Base-by-base conservation (phyloP, 768 basidiomycete species). In the Nevesoporus exiguus region DNA sequence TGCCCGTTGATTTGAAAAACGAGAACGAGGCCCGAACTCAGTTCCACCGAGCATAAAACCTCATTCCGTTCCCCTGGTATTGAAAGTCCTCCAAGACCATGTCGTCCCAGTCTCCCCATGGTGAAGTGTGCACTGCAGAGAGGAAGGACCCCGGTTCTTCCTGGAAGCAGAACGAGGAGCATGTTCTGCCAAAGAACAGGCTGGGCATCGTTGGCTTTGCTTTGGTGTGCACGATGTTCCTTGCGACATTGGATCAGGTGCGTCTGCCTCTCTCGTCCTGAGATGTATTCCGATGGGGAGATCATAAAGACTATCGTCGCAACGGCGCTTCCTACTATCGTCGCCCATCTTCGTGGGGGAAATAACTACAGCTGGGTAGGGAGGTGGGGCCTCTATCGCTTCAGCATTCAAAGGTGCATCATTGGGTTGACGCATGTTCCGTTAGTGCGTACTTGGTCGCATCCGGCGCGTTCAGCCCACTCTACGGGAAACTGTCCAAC, bases 401-500 rank as follows among this genome's bases (percentile, higher is more conserved):
- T 30, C 30, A 47, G 3, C 7, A 29, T 36, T 13, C 2, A 13
- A 33, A 1, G 33, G 4, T 66, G 9, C 5, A 31, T 24, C 36
- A 13, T 24, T 29, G 14, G 40, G 27, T 39, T 36, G 0, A 49
- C 22, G 22, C 21, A 4, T 7, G 0, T 47, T 30, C 13, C 2
- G 6, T 3, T 49, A 89, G 88, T 65, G 83, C 89, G 29, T 93
- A 91, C 66, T 71, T 93, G n/a, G 79, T 93, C 27, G 77, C 85
- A 0, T 80, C 82, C 4, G 83, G 85, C 13, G 74, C 85, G 5
- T 72, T 88, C 11, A 75, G 83, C 0, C 88, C 90, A 0, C 61
- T 89, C 3, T 91, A 90, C 58, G 90, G 90, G 13, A 91, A 90
- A 63, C 69, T 90, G 1, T 88, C 88, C 2, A 83, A 89, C 66